phyloP scores from a whole-genome alignment of 2,329 filamentous ascomycete species.

The Pseudogymnoascus sp. region DNA sequence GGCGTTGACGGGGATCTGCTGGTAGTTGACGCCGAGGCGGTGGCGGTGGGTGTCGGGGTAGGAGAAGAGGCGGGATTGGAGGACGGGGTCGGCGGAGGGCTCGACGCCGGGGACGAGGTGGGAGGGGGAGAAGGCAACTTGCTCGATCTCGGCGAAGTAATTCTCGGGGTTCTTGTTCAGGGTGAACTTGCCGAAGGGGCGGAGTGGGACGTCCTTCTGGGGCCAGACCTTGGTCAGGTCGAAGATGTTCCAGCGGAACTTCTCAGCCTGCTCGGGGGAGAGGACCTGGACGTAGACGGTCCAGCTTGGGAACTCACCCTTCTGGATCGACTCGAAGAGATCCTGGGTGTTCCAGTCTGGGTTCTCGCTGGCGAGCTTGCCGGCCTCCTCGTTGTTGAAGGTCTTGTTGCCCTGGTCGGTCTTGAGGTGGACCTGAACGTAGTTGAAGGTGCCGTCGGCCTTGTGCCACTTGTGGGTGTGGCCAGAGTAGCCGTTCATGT shows the following conservation, averaged over 20 bases:
- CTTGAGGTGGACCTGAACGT: slow-evolving; percentile 59
- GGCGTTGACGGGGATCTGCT: slow-evolving; percentile 46
- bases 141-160: slow-evolving; percentile 62
- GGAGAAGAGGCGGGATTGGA: slow-evolving; percentile 63
- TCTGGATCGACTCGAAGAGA: slow-evolving; percentile 55
- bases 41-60: slow-evolving; percentile 60
- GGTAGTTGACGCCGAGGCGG: slow-evolving; percentile 51
- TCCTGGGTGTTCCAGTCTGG: slow-evolving; percentile 59
- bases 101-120: slow-evolving; percentile 62
- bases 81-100: slow-evolving; percentile 61
- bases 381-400: slow-evolving; percentile 51
- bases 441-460: slow-evolving; percentile 57
- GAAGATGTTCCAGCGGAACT: slow-evolving; percentile 57
- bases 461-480: slow-evolving; percentile 63
- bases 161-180: slow-evolving; percentile 59
- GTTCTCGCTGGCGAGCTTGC: slow-evolving; percentile 45
- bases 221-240: slow-evolving; percentile 67
- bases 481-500: slow-evolving; percentile 62
- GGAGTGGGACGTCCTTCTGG: slow-evolving; percentile 53
- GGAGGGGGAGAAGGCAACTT: slow-evolving; percentile 61
- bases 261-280: slow-evolving; percentile 53
- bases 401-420: slow-evolving; percentile 56
- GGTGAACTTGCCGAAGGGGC: slow-evolving; percentile 54
- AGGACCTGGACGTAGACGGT: slow-evolving; percentile 57
- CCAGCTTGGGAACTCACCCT: slow-evolving; percentile 56